Evolutionary conservation across 345 rosid species (phyloP), one percentile per base, ranked within the genome.

Genomic region (Camelina neglecta): DNA sequence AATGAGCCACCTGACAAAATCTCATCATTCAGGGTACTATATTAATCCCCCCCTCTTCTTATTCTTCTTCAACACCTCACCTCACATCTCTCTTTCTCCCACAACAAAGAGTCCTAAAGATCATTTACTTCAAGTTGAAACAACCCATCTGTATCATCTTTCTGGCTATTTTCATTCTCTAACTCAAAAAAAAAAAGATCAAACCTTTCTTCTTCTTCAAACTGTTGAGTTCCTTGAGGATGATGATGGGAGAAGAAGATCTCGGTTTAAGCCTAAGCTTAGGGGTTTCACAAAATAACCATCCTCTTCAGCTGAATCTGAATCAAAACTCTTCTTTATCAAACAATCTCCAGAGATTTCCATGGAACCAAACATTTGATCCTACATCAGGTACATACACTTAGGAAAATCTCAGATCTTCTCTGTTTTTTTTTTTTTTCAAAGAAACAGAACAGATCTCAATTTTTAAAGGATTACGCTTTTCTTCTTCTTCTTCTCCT

Each of bases 221-320:
- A 61, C 65, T 23, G 36, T 62, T 42, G 48, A 39, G 13, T 48
- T 60, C 8, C 35, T 1, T 29, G 31, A 29, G 31, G n/a, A 84
- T 81, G 87, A 82, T 84, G 87, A 81, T 76, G 74, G 92, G 77
- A 61, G 87, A 89, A 79, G 94, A 89, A 44, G 99, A 89, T 86
- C 85, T 95, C 64, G 97, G 97, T 38, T 81, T 95, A 83, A 85
- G 93, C 53, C 81, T 92, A 33, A 85, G 96, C 84, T 83, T 92
- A 84, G 87, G 90, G 57, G 82, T 80, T 69, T 85, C 97, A 48
- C 86, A 82, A 54, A 81, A 75, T 29, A 35, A 65, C 57, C 41
- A 23, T 38, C 57, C 81, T 75, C 72, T 72, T 20, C 69, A 84
- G 41, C 66, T 81, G 11, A 78, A 60, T 48, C 67, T 38, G 24